phyloP scores from a whole-genome alignment of 768 basidiomycete genomes.

The Xanthoconium stramineum region DNA sequence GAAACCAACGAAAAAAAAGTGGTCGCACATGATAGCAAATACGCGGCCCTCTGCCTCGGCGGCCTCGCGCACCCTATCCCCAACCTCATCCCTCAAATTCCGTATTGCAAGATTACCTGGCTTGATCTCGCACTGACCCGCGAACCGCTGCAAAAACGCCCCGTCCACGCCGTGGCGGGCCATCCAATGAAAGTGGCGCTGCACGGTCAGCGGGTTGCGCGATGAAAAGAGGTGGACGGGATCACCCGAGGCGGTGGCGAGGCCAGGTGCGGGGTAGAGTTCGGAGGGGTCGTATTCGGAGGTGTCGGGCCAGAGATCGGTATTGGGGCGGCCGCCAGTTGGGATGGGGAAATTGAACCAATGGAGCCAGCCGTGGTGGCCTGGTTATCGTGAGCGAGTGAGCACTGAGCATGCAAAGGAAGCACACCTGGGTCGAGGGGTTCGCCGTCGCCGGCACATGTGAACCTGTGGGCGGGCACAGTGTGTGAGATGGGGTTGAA shows the following conservation, averaged over 20 bases:
- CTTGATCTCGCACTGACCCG: slow-evolving; percentile 58
- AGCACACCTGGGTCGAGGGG: slow-evolving; percentile 57
- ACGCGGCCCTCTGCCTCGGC: slow-evolving; percentile 80
- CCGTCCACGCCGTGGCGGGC: slow-evolving; percentile 77
- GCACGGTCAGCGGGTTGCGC: slow-evolving; percentile 69
- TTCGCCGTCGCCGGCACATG: slow-evolving; percentile 64
- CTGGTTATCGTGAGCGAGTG: slow-evolving; percentile 16
- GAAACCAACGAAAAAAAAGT: neutral
- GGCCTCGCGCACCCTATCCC: slow-evolving; percentile 67
- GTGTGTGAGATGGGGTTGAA: neutral
- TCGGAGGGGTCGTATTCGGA: slow-evolving; percentile 69
- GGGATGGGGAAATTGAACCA: slow-evolving; percentile 74
- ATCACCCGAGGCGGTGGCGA: slow-evolving; percentile 52
- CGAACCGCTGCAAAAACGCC: slow-evolving; percentile 78
- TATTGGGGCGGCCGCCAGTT: slow-evolving; percentile 66
- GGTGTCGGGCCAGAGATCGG: slow-evolving; percentile 78
- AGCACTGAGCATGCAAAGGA: neutral
- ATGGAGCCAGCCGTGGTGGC: slow-evolving; percentile 85
- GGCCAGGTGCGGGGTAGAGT: slow-evolving; percentile 65
- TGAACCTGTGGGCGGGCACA: slow-evolving; percentile 55
- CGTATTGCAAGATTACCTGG: slow-evolving; percentile 54
- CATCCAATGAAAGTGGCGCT: slow-evolving; percentile 66
- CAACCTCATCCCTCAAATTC: slow-evolving; percentile 68
- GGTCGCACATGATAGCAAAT: slow-evolving; percentile 76
- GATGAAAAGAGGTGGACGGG: slow-evolving; percentile 77